These are phyloP conservation scores for Scedosporium aurantiacum DNA, from an alignment of 2,329 filamentous ascomycete species.

Conservation along the genomic window DNA sequence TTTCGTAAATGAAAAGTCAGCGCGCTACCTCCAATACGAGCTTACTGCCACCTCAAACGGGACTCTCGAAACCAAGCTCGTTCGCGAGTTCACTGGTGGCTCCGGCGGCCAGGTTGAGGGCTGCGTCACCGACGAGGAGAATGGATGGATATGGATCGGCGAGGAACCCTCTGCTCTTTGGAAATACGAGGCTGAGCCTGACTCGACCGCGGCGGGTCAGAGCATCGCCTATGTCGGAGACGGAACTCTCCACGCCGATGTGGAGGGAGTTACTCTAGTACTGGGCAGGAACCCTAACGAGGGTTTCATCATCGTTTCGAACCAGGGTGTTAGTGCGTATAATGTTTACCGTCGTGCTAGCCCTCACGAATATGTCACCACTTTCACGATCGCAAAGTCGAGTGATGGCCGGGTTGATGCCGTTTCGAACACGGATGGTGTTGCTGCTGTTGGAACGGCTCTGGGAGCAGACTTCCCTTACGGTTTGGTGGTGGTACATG, in stretches of 20 bases:
- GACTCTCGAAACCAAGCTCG: constrained; percentile 32
- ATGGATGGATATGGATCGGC: constrained; percentile 38
- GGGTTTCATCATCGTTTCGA: constrained; percentile 40
- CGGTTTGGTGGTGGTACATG: constrained; percentile 39
- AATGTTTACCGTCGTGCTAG: constrained; percentile 36
- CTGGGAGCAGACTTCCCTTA: constrained; percentile 29
- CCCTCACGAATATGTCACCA: constrained; percentile 37
- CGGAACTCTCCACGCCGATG: constrained; percentile 36
- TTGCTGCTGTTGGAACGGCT: constrained; percentile 32
- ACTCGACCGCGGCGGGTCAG: constrained; percentile 21
- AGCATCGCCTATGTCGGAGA: constrained; percentile 32
- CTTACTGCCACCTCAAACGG: constrained; percentile 28
- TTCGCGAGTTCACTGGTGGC: constrained; percentile 39
- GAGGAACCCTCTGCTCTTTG: constrained; percentile 41
- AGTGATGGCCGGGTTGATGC: constrained; percentile 30
- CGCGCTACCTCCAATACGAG: constrained; percentile 42
- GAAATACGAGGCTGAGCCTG: constrained; percentile 40
- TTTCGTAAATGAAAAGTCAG: constrained; percentile 43
- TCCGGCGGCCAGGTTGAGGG: constrained; percentile 43
- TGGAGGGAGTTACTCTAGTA: constrained; percentile 42
- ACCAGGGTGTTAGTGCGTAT: constrained; percentile 41
- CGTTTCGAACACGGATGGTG: constrained; percentile 42
- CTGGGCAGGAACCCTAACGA: constrained; percentile 29
- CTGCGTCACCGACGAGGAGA: constrained; percentile 39
- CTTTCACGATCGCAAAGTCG: constrained; percentile 34